These are phyloP conservation scores for Alternaria arborescens DNA, from an alignment of 2,329 filamentous ascomycete species.

Conservation along the genomic window DNA sequence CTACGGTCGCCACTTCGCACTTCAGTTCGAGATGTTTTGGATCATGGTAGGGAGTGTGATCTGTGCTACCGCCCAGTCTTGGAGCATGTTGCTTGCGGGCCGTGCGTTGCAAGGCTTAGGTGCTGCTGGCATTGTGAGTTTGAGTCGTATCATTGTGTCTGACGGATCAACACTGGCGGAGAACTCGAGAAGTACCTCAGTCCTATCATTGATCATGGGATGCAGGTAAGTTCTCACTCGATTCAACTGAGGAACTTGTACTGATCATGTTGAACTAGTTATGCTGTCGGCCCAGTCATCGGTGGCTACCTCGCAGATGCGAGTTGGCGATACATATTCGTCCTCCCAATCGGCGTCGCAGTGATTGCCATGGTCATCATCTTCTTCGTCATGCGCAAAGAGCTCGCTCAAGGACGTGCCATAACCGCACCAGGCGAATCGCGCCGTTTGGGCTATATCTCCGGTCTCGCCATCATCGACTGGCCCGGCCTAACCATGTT, in stretches of 20 bases:
- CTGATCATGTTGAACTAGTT: slow-evolving; percentile 59
- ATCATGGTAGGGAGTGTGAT: slow-evolving; percentile 66
- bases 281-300: slow-evolving; percentile 68
- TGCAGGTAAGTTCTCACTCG: slow-evolving; percentile 47
- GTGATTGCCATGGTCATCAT: slow-evolving; percentile 62
- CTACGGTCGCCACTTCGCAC: slow-evolving; percentile 67
- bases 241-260: neutral
- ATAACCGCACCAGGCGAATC: slow-evolving; percentile 45
- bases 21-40: slow-evolving; percentile 65
- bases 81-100: slow-evolving; percentile 68
- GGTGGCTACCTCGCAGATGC: slow-evolving; percentile 65
- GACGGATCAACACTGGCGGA: slow-evolving; percentile 73
- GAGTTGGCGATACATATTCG: slow-evolving; percentile 74
- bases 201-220: slow-evolving; percentile 70
- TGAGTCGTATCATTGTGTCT: slow-evolving; percentile 69
- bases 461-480: slow-evolving; percentile 57
- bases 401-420: slow-evolving; percentile 63
- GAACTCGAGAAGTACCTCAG: slow-evolving; percentile 73
- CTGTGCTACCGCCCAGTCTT: slow-evolving; percentile 67
- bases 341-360: slow-evolving; percentile 54
- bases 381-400: slow-evolving; percentile 65
- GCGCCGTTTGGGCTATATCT: slow-evolving; percentile 45
- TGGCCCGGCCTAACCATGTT: slow-evolving; percentile 47
- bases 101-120: slow-evolving; percentile 70
- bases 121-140: slow-evolving; percentile 68